A percentile compares a stretch with the other conserved stretches of the same genome.
Evolutionary conservation across 176 grass and related monocot species (phyloP).

Genomic region (Tillandsia fasciculata): DNA sequence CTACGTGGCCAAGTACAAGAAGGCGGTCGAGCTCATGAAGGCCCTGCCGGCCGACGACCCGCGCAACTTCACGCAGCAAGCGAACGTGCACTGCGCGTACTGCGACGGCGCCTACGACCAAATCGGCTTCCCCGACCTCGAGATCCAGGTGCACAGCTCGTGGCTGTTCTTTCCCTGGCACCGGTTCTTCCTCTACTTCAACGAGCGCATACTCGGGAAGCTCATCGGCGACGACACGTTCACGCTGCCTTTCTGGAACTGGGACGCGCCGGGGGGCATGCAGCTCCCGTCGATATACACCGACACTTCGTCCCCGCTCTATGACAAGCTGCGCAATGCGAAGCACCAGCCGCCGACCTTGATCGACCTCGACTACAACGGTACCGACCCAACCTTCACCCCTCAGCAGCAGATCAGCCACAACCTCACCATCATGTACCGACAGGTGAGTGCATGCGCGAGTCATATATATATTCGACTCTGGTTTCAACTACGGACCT

Average conservation of each 20-base stretch:
- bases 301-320: slow-evolving; percentile 32
- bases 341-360: slow-evolving; percentile 40
- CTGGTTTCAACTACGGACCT: too few relatives aligned
- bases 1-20: slow-evolving; percentile 46
- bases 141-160: slow-evolving; percentile 42
- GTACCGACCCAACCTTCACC: slow-evolving; percentile 11
- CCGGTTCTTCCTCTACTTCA: slow-evolving; percentile 53
- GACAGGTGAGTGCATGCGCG: slow-evolving; percentile 26
- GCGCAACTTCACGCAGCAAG: slow-evolving; percentile 67
- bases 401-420: slow-evolving; percentile 25
- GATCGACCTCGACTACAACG: slow-evolving; percentile 44
- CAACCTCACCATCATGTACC: slow-evolving; percentile 69
- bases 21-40: slow-evolving; percentile 58
- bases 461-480: too few relatives aligned
- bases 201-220: slow-evolving; percentile 63
- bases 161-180: slow-evolving; percentile 89
- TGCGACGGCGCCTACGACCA: slow-evolving; percentile 49
- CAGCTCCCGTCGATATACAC: slow-evolving; percentile 42
- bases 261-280: slow-evolving; percentile 63
- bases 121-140: slow-evolving; percentile 37
- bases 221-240: slow-evolving; percentile 75
- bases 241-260: slow-evolving; percentile 79
- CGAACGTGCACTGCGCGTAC: slow-evolving; percentile 50
- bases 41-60: slow-evolving; percentile 56
- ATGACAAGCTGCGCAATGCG: slow-evolving; percentile 28